phyloP scores from a whole-genome alignment of 108 stramenopile genomes.

The Cyclotella baltica region DNA sequence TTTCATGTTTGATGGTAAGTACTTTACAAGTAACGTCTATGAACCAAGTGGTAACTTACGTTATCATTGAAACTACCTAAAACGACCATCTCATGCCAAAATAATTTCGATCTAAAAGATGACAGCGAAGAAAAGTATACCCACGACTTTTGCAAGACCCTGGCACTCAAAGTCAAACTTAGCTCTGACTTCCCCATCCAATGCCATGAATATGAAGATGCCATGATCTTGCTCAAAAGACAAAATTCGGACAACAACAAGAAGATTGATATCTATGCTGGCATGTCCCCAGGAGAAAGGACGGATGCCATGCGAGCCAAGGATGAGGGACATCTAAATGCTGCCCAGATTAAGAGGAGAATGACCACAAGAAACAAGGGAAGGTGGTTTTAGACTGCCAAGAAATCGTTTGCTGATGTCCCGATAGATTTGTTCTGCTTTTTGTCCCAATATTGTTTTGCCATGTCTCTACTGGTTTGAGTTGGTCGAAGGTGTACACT shows the following conservation, averaged over 20 bases:
- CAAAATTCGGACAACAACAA: not conserved
- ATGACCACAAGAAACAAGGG: slow-evolving; percentile 45
- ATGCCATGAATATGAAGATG: slow-evolving; percentile 12
- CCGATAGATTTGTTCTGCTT: too few relatives aligned
- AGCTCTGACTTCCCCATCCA: slow-evolving; percentile 22
- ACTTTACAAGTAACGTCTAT: not conserved
- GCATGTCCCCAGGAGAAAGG: slow-evolving; percentile 33
- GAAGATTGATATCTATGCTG: slow-evolving; percentile 8
- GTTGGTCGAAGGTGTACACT: too few relatives aligned
- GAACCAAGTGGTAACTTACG: too few relatives aligned
- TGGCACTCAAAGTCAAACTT: slow-evolving; percentile 19
- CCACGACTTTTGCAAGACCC: slow-evolving; percentile 24
- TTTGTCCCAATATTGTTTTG: too few relatives aligned
- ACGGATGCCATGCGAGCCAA: slow-evolving; percentile 43
- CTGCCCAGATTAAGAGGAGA: slow-evolving; percentile 46
- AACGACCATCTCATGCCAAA: not conserved
- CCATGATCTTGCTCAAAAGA: not conserved
- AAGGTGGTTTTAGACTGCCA: slow-evolving; percentile 24
- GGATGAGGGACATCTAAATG: slow-evolving; percentile 39
- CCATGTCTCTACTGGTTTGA: too few relatives aligned
- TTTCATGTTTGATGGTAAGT: slow-evolving; percentile 1
- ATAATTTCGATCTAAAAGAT: not conserved
- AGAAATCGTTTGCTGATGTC: too few relatives aligned
- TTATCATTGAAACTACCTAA: too few relatives aligned
- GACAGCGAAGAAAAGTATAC: slow-evolving; percentile 16